A percentile compares a stretch with the other conserved stretches of the same genome.
Conservation (phyloP, 1,284 basidiomycete species). For the Hypsizygus ulmarius region DNA sequence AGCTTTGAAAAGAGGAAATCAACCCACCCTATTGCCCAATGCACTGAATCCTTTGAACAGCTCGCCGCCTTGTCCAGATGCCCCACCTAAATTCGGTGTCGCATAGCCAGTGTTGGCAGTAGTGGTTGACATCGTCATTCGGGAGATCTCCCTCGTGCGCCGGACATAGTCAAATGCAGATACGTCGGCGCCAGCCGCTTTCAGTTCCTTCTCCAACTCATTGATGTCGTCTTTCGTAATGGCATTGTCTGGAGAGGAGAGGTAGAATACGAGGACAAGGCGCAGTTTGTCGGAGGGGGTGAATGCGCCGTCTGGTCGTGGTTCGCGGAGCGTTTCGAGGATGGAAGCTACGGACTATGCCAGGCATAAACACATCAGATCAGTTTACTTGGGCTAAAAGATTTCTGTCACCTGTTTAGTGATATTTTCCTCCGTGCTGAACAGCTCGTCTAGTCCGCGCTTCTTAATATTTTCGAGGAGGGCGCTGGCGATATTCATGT, state of each 20-base stretch:
- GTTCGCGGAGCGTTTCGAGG: slow-evolving; percentile 77
- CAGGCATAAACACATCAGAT: slow-evolving; percentile 1
- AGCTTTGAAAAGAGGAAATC: neutral
- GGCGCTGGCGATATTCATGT: slow-evolving; percentile 99
- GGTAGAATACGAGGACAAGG: slow-evolving; percentile 91
- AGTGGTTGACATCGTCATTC: slow-evolving; percentile 79
- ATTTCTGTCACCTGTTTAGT: slow-evolving; percentile 62
- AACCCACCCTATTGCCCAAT: slow-evolving; percentile 80
- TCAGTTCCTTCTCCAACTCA: slow-evolving; percentile 87
- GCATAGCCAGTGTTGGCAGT: slow-evolving; percentile 58
- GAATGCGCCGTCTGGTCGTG: slow-evolving; percentile 63
- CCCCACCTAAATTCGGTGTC: slow-evolving; percentile 72
- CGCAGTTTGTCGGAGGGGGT: slow-evolving; percentile 87
- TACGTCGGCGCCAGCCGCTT: slow-evolving; percentile 76
- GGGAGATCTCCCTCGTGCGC: slow-evolving; percentile 85
- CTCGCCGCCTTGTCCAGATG: slow-evolving; percentile 67
- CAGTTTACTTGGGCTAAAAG: neutral
- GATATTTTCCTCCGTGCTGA: slow-evolving; percentile 93
- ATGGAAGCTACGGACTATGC: slow-evolving; percentile 73
- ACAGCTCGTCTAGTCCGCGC: slow-evolving; percentile 92
- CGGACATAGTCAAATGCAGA: slow-evolving; percentile 92
- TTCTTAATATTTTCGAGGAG: slow-evolving; percentile 95
- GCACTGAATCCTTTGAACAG: slow-evolving; percentile 91
- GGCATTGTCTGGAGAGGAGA: slow-evolving; percentile 79
- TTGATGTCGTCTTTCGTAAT: slow-evolving; percentile 84